Evolutionary conservation across 2,329 filamentous ascomycete species (phyloP), one percentile per base, ranked within the genome.

Genomic region (Aspergillus neoniger): DNA sequence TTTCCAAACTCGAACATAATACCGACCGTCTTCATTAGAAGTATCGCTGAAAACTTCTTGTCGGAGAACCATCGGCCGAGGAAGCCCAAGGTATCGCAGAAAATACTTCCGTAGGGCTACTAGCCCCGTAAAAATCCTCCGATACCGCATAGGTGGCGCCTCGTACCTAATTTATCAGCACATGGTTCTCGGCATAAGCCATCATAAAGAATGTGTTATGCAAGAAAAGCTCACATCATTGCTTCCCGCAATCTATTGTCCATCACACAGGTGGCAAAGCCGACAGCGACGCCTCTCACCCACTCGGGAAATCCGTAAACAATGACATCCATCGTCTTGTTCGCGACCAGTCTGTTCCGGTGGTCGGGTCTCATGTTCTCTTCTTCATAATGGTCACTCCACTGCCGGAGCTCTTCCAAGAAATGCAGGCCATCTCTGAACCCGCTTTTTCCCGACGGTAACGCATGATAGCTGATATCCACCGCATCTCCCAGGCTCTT

Each of bases 401-500:
- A 87, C 1, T 63, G 65, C 9, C 72, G 68, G 3, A 86, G 61
- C 53, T 84, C 82, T 0, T 83, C 77, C 7, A 82, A 68, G 76
- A 82, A 86, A 3, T 83, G 75, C 30, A 84, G 65, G 2, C 83
- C 82, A 63, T 84, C 81, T 4, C 70, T 70, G 65, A 80, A 84
- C 0, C 77, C 79, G 1, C 63, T 68, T 19, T 68, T 65, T 2
- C 63, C 67, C 0, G 77, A 80, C 0, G 78, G 79, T 8, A 86
- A 72, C 1, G 57, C 66, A 0, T 72, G 72, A 49, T 78, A 84
- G 3, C 76, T 75, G 57, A 92, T 91, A 0, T 80, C 82, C 86
- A 92, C 88, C 60, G 86, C 84, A 66, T 91, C 87, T 4, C 89
- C 90, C 7, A 92, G 77, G 59, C 81, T 81, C 72, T 89, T 90